Base-by-base conservation (phyloP, 2,329 filamentous ascomycete genomes). In the Calonectria montana region DNA sequence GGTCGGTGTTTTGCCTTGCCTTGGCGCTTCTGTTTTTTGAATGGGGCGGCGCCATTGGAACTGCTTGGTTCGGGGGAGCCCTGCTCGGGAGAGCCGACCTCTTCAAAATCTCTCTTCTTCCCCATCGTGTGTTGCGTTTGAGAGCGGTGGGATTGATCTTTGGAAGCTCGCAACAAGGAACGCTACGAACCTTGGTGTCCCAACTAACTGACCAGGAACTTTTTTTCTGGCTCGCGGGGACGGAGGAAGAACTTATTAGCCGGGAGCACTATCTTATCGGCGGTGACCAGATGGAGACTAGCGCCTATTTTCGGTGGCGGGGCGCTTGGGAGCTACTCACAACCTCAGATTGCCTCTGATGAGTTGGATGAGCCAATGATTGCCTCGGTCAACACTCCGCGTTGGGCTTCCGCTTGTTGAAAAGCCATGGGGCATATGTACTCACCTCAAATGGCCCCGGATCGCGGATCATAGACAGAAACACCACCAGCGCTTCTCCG, bases 1-100 rank as follows among this genome's bases (percentile, higher is more conserved):
- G 84, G 82, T 72, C 85, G 84, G 77, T 83, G 81, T 76, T 84
- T 88, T 66, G 76, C 72, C 70, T 80, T 79, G 47, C 74, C 74
- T 67, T 71, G 79, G 50, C 80, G 80, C 71, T 85, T 85, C 71
- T 76, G 80, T 65, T 82, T 84, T 77, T 82, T 83, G 63, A 70
- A 72, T 39, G 72, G 70, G 65, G 67, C 71, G 50, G 71, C 67
- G 53, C 73, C 50, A 37, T 72, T 73, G 53, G 75, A 73, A 4
- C 73, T 61, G 43, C 80, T 76, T 25, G 47, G 70, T 66, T 57
- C 74, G 27, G 71, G 45, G 21, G 65, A 69, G 50, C 80, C 71
- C 57, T 81, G 81, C 48, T 77, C 59, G 18, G 76, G 74, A 8
- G 77, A 78, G 41, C 67, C 76, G 57, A 82, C 72, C 48, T 84